Evolutionary conservation across 2,329 filamentous ascomycete genomes (phyloP).

Genomic region (Ophiosphaerella korrae): DNA sequence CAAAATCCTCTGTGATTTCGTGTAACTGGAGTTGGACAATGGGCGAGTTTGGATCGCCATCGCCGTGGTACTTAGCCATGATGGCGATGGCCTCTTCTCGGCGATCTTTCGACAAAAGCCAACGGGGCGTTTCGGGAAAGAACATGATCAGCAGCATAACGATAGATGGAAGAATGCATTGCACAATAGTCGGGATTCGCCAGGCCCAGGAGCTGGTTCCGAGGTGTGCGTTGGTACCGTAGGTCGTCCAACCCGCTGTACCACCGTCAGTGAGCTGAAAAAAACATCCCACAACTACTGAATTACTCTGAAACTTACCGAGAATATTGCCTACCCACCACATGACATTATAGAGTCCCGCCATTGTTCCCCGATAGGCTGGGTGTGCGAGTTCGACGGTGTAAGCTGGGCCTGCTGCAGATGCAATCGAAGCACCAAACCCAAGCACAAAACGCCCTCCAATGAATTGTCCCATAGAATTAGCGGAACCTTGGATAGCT

Average conservation of each 20-base stretch:
- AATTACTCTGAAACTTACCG: too few relatives aligned
- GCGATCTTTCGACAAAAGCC: slow-evolving; percentile 58
- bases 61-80: slow-evolving; percentile 64
- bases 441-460: slow-evolving; percentile 50
- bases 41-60: slow-evolving; percentile 48
- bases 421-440: slow-evolving; percentile 60
- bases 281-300: too few relatives aligned
- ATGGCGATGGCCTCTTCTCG: slow-evolving; percentile 62
- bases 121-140: slow-evolving; percentile 61
- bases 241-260: slow-evolving; percentile 58
- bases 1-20: slow-evolving; percentile 44
- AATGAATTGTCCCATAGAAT: slow-evolving; percentile 59
- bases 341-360: slow-evolving; percentile 60
- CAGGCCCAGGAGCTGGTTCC: slow-evolving; percentile 56
- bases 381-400: slow-evolving; percentile 66
- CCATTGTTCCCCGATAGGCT: slow-evolving; percentile 64
- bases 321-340: slow-evolving; percentile 56
- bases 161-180: slow-evolving; percentile 42
- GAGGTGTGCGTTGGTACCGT: slow-evolving; percentile 44
- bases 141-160: slow-evolving; percentile 58
- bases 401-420: slow-evolving; percentile 63
- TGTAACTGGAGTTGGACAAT: slow-evolving; percentile 45
- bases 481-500: slow-evolving; percentile 57
- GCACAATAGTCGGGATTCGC: slow-evolving; percentile 50
- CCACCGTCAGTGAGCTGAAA: too few relatives aligned